Percentiles rank a stretch among this genome's conserved stretches.
phyloP scores from a whole-genome alignment of 129 eudicot genomes.

The Helianthus tuberosus region DNA sequence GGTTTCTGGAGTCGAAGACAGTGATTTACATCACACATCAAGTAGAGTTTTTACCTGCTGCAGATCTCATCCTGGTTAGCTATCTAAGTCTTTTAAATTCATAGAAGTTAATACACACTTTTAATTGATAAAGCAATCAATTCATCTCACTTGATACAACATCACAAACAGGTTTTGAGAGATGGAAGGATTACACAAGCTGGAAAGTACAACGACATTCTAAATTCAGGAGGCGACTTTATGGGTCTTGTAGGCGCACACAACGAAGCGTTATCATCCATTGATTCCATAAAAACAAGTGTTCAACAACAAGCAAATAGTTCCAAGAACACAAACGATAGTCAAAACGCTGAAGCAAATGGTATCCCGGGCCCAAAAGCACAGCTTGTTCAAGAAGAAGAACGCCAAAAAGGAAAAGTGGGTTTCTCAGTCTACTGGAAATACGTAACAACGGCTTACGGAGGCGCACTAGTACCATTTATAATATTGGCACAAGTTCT shows the following conservation, averaged over 20 bases:
- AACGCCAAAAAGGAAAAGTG: conserved; percentile 77
- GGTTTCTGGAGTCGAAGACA: conserved; percentile 62
- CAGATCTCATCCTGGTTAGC: conserved; percentile 81
- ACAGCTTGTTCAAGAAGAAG: conserved; percentile 92
- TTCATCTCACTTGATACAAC: background rate
- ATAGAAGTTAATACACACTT: no score
- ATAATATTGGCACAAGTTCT: conserved; percentile 60
- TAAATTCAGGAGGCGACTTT: conserved; percentile 64
- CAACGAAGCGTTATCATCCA: conserved; percentile 62
- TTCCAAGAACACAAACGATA: conserved; percentile 7
- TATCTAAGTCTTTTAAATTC: background rate
- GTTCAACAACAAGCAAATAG: background rate
- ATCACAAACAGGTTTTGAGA: conserved; percentile 66
- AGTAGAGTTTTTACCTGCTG: conserved; percentile 84
- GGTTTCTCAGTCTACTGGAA: conserved; percentile 79
- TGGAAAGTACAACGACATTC: conserved; percentile 73
- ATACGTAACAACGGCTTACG: conserved; percentile 80
- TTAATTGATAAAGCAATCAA: no score
- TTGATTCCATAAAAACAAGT: conserved; percentile 44
- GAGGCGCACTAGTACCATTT: conserved; percentile 76
- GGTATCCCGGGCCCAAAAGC: conserved; percentile 26
- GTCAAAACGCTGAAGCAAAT: conserved; percentile 37
- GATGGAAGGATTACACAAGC: conserved; percentile 77
- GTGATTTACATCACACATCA: conserved; percentile 88
- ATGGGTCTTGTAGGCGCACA: conserved; percentile 90